These are phyloP conservation scores for Fusarium sp. DNA, from an alignment of 2,329 filamentous ascomycete species.

Conservation along the genomic window DNA sequence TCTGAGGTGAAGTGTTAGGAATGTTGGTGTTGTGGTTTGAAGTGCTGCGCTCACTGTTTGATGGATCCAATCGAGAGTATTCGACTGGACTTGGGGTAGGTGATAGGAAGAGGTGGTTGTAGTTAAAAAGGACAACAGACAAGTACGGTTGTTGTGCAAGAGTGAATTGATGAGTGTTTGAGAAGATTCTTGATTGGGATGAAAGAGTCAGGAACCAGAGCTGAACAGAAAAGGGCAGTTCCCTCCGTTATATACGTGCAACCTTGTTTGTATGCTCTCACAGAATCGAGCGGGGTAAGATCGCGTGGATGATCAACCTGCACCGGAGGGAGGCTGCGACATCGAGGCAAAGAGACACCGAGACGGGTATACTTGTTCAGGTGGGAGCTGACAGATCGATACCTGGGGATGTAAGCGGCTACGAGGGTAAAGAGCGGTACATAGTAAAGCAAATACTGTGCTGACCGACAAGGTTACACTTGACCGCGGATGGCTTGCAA, in stretches of 20 bases:
- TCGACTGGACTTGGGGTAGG: slow-evolving; percentile 3
- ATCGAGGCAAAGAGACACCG: slow-evolving; percentile 22
- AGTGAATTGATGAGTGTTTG: neutral
- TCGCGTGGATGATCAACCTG: slow-evolving; percentile 42
- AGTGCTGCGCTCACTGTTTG: slow-evolving; percentile 26
- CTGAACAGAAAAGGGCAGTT: slow-evolving; percentile 17
- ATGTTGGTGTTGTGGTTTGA: no score
- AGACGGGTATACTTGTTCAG: slow-evolving; percentile 13
- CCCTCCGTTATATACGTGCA: slow-evolving; percentile 38
- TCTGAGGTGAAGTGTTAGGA: slow-evolving; percentile 17
- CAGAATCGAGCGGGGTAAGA: slow-evolving; percentile 48
- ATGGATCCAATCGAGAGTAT: slow-evolving; percentile 8
- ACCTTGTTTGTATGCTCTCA: slow-evolving; percentile 25
- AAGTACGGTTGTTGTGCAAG: neutral
- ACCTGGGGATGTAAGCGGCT: slow-evolving; percentile 15
- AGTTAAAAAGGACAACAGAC: neutral
- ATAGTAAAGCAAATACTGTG: slow-evolving; percentile 43
- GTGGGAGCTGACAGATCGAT: slow-evolving; percentile 3
- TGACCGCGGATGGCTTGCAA: slow-evolving; percentile 37
- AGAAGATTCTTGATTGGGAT: slow-evolving; percentile 23
- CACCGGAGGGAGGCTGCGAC: slow-evolving; percentile 22
- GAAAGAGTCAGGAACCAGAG: neutral
- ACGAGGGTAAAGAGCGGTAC: slow-evolving; percentile 18
- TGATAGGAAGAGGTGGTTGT: neutral
- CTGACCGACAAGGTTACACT: slow-evolving; percentile 40